Evolutionary conservation across 805 yeast genomes (phyloP).

Genomic region (Ogataea dorogensis): DNA sequence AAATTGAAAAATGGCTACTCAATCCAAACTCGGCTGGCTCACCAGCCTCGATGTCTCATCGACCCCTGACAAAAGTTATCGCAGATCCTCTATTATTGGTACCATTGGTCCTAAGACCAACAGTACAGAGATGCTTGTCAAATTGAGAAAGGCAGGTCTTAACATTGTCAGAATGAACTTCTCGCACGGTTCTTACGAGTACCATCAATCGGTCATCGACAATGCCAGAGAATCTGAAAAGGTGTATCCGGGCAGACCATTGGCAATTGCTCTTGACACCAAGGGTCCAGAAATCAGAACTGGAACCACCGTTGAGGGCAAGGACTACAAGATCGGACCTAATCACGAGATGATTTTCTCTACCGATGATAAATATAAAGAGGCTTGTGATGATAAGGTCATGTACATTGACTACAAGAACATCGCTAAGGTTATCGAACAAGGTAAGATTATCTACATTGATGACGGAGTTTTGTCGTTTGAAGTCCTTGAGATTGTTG

Average conservation of each 20-base stretch:
- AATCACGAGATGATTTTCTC: slow-evolving; percentile 91
- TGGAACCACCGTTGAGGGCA: slow-evolving; percentile 81
- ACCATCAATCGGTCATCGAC: slow-evolving; percentile 96
- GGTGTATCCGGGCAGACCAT: slow-evolving; percentile 90
- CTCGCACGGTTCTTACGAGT: slow-evolving; percentile 97
- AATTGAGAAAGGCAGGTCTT: slow-evolving; percentile 93
- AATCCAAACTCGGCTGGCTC: slow-evolving; percentile 74
- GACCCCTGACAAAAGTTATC: slow-evolving; percentile 73
- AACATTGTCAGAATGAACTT: slow-evolving; percentile 99
- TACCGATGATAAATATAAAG: slow-evolving; percentile 79
- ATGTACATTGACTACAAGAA: slow-evolving; percentile 94
- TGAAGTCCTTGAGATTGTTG: slow-evolving; percentile 81
- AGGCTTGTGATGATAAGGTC: slow-evolving; percentile 68
- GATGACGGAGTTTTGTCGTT: slow-evolving; percentile 98
- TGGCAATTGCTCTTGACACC: slow-evolving; percentile 97
- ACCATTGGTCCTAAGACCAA: slow-evolving; percentile 99
- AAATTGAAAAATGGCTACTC: slow-evolving; percentile 19
- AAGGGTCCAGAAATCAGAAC: slow-evolving; percentile 99
- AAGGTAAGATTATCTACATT: slow-evolving; percentile 87
- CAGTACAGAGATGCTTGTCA: slow-evolving; percentile 76
- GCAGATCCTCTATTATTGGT: slow-evolving; percentile 97
- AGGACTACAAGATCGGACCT: slow-evolving; percentile 79
- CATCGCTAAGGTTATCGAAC: slow-evolving; percentile 89
- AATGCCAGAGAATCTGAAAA: slow-evolving; percentile 93
- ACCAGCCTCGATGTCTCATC: slow-evolving; percentile 68